Base-by-base conservation (phyloP, 805 yeast species). In the Pichia exigua region DNA sequence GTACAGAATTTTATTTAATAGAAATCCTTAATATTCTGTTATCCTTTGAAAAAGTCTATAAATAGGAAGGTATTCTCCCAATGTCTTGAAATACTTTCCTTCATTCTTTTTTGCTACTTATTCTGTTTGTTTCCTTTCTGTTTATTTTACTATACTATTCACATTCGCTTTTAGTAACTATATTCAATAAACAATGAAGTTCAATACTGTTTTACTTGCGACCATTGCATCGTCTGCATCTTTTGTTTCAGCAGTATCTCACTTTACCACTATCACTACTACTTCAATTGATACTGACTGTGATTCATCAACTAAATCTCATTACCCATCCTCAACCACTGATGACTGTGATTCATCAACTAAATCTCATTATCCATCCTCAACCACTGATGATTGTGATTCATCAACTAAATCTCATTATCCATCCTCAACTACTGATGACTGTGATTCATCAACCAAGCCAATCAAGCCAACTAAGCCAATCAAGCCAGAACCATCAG, bases 321-420 rank as follows among this genome's bases (percentile, higher is more conserved):
- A 28, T 24, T 22, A 20, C 12, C 22, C 45, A 13, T 12, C 48
- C 24, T 17, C 41, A 32, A 21, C 47, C n/a, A 13, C 35, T 13
- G 35, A 30, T 4, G 35, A 30, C 6, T 30, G 35, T 7, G 35
- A 30, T 13, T 10, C 10, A 30, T 30, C 35, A 12, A 30, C 35
- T 12, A 30, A 30, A 12, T 9, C 35, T 13, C 30, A 28, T 28
- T 10, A 28, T 9, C 12, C 30, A 10, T 6, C 30, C 13, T 28
- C 30, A 28, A 28, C 30, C 13, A 39, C 44, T 41, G 48, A 44
- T 26, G 47, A 43, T 17, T 45, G 46, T 42, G 54, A 52, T 22
- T 42, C 49, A n/a, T 26, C 30, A 9, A 28, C 30, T 12, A 28
- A 28, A 12, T 10, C 30, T 7, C 26, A 24, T 24, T 24, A 24